Conservation (phyloP, 1,284 basidiomycete species). For the Earliella scabrosa region DNA sequence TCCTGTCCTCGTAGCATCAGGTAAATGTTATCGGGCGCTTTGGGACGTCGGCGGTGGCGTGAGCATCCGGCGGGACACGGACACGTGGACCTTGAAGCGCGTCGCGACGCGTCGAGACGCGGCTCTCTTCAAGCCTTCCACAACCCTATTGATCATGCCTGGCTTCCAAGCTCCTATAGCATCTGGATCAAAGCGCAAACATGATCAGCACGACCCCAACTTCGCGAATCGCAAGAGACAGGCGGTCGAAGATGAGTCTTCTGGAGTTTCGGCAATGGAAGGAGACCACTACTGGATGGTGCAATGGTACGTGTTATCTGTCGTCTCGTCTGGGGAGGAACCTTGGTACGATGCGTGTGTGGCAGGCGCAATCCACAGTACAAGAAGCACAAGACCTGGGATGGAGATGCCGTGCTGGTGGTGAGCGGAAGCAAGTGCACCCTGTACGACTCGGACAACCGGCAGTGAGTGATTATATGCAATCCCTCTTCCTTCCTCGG, state of each 20-base stretch:
- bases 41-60: too few species aligned
- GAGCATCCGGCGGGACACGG: conserved; percentile 5
- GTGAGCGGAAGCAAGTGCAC: conserved; percentile 51
- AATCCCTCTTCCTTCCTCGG: not conserved
- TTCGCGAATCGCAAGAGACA: conserved; percentile 39
- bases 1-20: too few species aligned
- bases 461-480: conserved; percentile 50
- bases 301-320: conserved; percentile 54
- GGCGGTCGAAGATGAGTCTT: conserved; percentile 30
- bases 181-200: conserved; percentile 33
- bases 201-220: conserved; percentile 32
- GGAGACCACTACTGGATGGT: conserved; percentile 66
- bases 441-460: conserved; percentile 66
- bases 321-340: too few species aligned
- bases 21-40: too few species aligned
- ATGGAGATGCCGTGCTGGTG: conserved; percentile 77
- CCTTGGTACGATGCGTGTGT: too few species aligned
- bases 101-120: conserved; percentile 21
- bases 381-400: conserved; percentile 94
- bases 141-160: conserved; percentile 30
- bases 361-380: conserved; percentile 76
- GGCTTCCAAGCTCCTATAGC: conserved; percentile 27
- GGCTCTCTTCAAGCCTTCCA: too few species aligned
- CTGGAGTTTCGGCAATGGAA: conserved; percentile 14
- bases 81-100: conserved; percentile 17